Conservation (phyloP, 805 yeast species). For the Jamesozyma spencerorum region DNA sequence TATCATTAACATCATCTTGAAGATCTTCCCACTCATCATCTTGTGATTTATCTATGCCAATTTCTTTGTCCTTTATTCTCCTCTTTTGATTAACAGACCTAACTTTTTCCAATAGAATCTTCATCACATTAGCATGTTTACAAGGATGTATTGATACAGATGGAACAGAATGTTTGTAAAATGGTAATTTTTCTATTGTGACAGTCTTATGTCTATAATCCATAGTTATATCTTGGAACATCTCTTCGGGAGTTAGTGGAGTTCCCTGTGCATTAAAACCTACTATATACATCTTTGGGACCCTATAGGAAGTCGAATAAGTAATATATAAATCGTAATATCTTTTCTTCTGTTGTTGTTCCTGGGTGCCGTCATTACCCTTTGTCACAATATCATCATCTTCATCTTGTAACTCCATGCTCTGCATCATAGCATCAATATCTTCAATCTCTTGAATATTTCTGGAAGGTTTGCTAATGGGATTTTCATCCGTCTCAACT, state of each 20-base stretch:
- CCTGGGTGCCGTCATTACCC: conserved; percentile 8
- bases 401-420: conserved; percentile 32
- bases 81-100: conserved; percentile 37
- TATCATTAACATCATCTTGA: conserved; percentile 32
- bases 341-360: conserved; percentile 37
- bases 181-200: conserved; percentile 89
- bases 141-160: conserved; percentile 93
- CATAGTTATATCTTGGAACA: conserved; percentile 89
- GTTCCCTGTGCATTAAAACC: conserved; percentile 79
- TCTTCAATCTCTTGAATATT: conserved; percentile 9
- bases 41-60: conserved; percentile 25
- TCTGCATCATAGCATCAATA: conserved; percentile 23
- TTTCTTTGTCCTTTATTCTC: conserved; percentile 40
- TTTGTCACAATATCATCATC: conserved; percentile 31
- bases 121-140: conserved; percentile 91
- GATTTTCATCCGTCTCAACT: not conserved
- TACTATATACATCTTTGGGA: conserved; percentile 85
- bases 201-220: conserved; percentile 95
- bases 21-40: conserved; percentile 53
- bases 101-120: conserved; percentile 69
- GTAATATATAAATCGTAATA: conserved; percentile 84
- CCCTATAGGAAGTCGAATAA: conserved; percentile 90
- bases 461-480: not conserved
- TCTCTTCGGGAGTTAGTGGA: conserved; percentile 76
- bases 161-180: conserved; percentile 49